Percentiles rank a stretch among this genome's conserved stretches.
Conservation (phyloP, 2,329 filamentous ascomycete species). For the Acephala macrosclerotiorum region DNA sequence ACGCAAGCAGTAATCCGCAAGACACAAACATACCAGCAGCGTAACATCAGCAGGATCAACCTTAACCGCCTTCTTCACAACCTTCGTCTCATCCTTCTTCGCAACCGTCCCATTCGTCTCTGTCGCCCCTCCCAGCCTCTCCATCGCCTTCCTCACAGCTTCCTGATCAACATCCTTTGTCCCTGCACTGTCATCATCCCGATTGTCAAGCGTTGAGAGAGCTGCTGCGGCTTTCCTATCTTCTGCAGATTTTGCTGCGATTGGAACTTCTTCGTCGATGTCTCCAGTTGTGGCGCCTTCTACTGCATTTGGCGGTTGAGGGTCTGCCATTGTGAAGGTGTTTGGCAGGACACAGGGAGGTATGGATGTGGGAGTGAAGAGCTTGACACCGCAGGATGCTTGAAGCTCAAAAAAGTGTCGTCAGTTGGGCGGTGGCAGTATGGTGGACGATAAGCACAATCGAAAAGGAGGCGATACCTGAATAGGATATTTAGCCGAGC, state of each 20-base stretch:
- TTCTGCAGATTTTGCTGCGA: conserved; percentile 70
- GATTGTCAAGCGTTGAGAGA: conserved; percentile 71
- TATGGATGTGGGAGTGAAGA: neutral
- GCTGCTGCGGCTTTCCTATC: conserved; percentile 80
- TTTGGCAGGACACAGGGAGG: neutral
- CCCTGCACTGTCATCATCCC: conserved; percentile 54
- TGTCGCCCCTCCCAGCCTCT: conserved; percentile 58
- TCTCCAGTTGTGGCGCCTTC: conserved; percentile 68
- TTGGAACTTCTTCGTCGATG: conserved; percentile 61
- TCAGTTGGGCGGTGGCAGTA: neutral
- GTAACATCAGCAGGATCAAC: conserved; percentile 76
- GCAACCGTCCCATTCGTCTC: conserved; percentile 41
- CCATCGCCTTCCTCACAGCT: conserved; percentile 76
- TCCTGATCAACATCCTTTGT: conserved; percentile 67
- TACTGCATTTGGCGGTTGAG: conserved; percentile 63
- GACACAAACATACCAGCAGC: conserved; percentile 63
- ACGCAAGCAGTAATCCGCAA: neutral
- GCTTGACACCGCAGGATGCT: neutral
- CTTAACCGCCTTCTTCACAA: conserved; percentile 68
- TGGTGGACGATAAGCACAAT: neutral
- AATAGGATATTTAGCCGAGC: neutral
- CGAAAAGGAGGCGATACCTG: neutral
- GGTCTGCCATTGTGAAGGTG: conserved; percentile 61
- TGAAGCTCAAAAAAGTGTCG: neutral
- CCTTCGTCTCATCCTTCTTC: conserved; percentile 57